A percentile compares a stretch with the other conserved stretches of the same genome.
These are phyloP conservation scores for Clavaria fumosa DNA, from an alignment of 768 basidiomycete genomes.

Conservation along the genomic window DNA sequence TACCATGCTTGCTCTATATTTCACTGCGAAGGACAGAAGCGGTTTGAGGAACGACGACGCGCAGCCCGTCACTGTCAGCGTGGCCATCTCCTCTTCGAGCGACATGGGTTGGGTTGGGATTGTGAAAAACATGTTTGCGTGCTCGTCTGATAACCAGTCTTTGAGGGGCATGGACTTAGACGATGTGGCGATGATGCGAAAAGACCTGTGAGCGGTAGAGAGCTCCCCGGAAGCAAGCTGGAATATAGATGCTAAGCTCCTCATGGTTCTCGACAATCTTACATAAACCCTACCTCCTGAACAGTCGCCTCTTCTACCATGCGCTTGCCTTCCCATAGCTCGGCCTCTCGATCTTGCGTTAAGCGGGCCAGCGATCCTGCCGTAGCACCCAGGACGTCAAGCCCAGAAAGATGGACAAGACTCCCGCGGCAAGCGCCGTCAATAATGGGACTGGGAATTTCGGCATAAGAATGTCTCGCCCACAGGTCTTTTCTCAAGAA, in stretches of 20 bases:
- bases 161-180: slow-evolving; percentile 50
- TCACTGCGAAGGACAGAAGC: slow-evolving; percentile 39
- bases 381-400: slow-evolving; percentile 52
- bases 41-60: slow-evolving; percentile 19
- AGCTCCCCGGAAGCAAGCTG: slow-evolving; percentile 25
- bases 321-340: slow-evolving; percentile 49
- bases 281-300: slow-evolving; percentile 25
- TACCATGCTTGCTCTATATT: slow-evolving; percentile 39
- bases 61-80: slow-evolving; percentile 40
- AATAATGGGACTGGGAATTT: slow-evolving; percentile 37
- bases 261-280: not conserved
- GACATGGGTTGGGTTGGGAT: slow-evolving; percentile 48
- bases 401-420: slow-evolving; percentile 40
- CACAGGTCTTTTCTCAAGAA: no score
- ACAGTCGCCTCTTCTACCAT: slow-evolving; percentile 33
- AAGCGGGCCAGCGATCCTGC: slow-evolving; percentile 46
- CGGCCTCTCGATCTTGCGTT: slow-evolving; percentile 44
- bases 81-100: slow-evolving; percentile 28
- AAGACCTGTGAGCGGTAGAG: slow-evolving; percentile 37
- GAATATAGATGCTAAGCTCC: not conserved
- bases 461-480: no score
- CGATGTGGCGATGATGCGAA: slow-evolving; percentile 45
- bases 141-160: slow-evolving; percentile 53
- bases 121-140: slow-evolving; percentile 58
- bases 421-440: slow-evolving; percentile 42